Percentiles rank a stretch among this genome's conserved stretches.
Conservation (phyloP, 179 eudicot species). For the Heliamphora pulchella region DNA sequence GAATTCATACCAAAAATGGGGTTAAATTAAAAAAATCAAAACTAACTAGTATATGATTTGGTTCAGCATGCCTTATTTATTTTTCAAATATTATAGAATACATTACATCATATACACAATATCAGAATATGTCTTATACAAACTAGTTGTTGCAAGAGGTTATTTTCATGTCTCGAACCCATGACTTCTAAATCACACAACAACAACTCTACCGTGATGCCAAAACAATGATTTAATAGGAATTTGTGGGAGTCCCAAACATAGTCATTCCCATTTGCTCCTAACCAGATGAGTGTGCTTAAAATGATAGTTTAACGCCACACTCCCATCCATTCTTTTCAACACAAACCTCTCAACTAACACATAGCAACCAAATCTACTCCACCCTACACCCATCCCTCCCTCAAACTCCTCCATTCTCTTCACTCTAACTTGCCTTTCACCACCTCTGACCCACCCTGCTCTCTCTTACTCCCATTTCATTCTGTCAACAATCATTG, state of each 20-base stretch:
- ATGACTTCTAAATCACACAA: too few relatives aligned
- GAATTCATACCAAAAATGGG: too few relatives aligned
- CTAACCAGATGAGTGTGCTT: slow-evolving; percentile 40
- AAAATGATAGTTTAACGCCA: slow-evolving; percentile 47
- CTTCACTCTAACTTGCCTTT: slow-evolving; percentile 35
- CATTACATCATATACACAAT: too few relatives aligned
- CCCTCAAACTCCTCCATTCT: slow-evolving; percentile 31
- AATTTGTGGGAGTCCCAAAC: neutral
- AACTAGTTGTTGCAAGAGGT: too few relatives aligned
- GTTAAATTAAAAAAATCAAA: too few relatives aligned
- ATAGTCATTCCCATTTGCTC: slow-evolving; percentile 46
- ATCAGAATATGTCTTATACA: too few relatives aligned
- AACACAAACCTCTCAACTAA: slow-evolving; percentile 63
- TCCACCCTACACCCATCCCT: slow-evolving; percentile 42
- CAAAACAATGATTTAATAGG: neutral
- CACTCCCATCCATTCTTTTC: slow-evolving; percentile 58
- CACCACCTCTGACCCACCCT: slow-evolving; percentile 46
- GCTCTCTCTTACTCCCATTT: slow-evolving; percentile 51
- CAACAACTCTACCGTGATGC: too few relatives aligned
- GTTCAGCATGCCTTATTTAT: too few relatives aligned
- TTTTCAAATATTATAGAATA: too few relatives aligned
- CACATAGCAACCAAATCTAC: slow-evolving; percentile 50
- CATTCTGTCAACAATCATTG: slow-evolving; percentile 41
- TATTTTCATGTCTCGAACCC: too few relatives aligned
- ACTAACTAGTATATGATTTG: too few relatives aligned